phyloP scores from a whole-genome alignment of 116 monocot species.

The Iris pallida region DNA sequence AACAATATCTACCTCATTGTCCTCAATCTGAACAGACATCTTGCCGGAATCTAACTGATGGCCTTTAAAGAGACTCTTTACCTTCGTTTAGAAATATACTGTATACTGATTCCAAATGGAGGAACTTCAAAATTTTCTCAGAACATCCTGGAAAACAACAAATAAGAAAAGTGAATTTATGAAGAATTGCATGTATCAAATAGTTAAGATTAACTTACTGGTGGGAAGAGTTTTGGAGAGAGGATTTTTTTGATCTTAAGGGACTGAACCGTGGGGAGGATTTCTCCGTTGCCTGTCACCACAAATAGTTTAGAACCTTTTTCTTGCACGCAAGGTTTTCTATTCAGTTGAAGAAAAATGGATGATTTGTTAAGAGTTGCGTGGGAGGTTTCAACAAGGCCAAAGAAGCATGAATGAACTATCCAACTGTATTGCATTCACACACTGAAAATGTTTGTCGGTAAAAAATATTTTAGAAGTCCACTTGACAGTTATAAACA shows the following conservation, averaged over 20 bases:
- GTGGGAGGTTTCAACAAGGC: not conserved
- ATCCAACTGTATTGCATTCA: too few relatives aligned
- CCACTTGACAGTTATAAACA: too few relatives aligned
- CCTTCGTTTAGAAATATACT: not conserved
- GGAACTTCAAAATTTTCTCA: conserved; percentile 35
- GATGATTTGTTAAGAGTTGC: not conserved
- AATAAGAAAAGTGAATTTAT: not conserved
- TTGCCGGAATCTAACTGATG: not conserved
- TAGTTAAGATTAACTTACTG: not conserved
- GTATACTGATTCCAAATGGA: conserved; percentile 4
- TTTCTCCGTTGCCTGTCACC: conserved; percentile 65
- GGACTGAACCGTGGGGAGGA: conserved; percentile 42
- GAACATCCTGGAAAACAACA: conserved; percentile 60
- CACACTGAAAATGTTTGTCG: too few relatives aligned
- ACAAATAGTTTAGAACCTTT: too few relatives aligned
- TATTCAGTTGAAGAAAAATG: conserved; percentile 14
- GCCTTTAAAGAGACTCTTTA: not conserved
- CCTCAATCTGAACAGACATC: conserved; percentile 57
- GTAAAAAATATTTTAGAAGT: too few relatives aligned
- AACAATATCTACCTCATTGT: conserved; percentile 72
- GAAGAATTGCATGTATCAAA: not conserved
- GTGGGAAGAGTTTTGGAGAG: not conserved
- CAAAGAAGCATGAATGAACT: not conserved
- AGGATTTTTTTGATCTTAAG: conserved; percentile 60
- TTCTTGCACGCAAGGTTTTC: conserved; percentile 67